Conservation (phyloP, 1,284 basidiomycete genomes). For the Blastosporella zonata region DNA sequence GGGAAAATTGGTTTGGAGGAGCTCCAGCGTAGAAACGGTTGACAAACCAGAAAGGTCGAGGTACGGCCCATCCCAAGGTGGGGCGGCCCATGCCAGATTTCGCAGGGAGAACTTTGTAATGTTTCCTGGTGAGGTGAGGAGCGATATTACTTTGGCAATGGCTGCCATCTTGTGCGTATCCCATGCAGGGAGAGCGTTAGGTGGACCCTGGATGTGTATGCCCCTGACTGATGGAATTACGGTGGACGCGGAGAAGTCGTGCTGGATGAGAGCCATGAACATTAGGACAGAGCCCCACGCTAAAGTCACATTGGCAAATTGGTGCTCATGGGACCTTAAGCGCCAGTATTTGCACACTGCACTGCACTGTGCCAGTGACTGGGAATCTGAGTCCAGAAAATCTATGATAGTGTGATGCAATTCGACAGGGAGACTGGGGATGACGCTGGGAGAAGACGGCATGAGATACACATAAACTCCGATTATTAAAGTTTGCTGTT, state of each 20-base stretch:
- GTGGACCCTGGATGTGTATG: slow-evolving; percentile 11
- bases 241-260: slow-evolving; percentile 17
- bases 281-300: slow-evolving; percentile 11
- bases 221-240: slow-evolving; percentile 18
- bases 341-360: slow-evolving; percentile 22
- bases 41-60: slow-evolving; percentile 8
- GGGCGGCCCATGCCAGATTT: slow-evolving; percentile 1
- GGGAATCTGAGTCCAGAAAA: slow-evolving; percentile 8
- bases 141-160: not conserved
- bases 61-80: not conserved
- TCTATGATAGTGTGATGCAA: slow-evolving; percentile 22
- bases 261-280: slow-evolving; percentile 15
- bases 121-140: not conserved
- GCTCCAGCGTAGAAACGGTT: slow-evolving; percentile 10
- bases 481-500: not conserved
- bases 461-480: not conserved
- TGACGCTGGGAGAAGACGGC: not conserved
- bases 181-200: slow-evolving; percentile 5
- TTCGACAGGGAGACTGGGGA: slow-evolving; percentile 18
- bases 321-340: slow-evolving; percentile 15
- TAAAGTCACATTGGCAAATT: slow-evolving; percentile 17
- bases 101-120: slow-evolving; percentile 7
- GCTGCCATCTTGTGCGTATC: slow-evolving; percentile 7
- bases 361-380: slow-evolving; percentile 13
- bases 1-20: slow-evolving; percentile 6